Percentiles rank a stretch among this genome's conserved stretches.
Evolutionary conservation across 805 yeast species (phyloP).

Genomic region (Candida parachauliodes): DNA sequence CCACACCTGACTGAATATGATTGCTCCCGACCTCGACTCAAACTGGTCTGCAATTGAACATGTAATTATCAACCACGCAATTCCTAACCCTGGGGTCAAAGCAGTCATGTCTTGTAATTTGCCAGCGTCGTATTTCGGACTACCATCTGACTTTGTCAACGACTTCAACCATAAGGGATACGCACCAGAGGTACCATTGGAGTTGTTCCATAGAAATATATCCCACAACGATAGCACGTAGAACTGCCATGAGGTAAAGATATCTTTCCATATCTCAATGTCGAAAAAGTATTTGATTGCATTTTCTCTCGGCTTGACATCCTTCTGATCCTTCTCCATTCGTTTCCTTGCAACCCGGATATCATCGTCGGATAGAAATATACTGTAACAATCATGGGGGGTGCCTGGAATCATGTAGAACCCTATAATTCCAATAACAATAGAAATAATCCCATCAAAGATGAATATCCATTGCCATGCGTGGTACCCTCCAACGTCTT

Average conservation of each 20-base stretch:
- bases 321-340: constrained; percentile 20
- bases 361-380: constrained; percentile 32
- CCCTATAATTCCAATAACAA: constrained; percentile 56
- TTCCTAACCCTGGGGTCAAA: constrained; percentile 43
- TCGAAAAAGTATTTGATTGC: constrained; percentile 35
- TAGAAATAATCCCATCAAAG: constrained; percentile 57
- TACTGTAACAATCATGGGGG: constrained; percentile 43
- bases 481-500: constrained; percentile 49
- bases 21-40: constrained; percentile 53
- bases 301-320: constrained; percentile 14
- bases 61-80: constrained; percentile 34
- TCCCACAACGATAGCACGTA: constrained; percentile 53
- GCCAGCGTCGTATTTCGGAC: constrained; percentile 27
- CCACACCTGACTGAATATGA: constrained; percentile 49
- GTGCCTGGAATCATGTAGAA: constrained; percentile 62
- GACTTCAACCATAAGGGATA: constrained; percentile 53
- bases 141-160: constrained; percentile 20
- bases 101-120: constrained; percentile 40
- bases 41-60: constrained; percentile 37
- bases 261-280: constrained; percentile 46
- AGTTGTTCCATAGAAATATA: constrained; percentile 60
- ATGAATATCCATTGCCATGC: constrained; percentile 78
- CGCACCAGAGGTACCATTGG: constrained; percentile 45
- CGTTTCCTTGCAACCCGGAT: constrained; percentile 29
- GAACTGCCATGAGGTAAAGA: constrained; percentile 56